Evolutionary conservation across 2,329 filamentous ascomycete species (phyloP), one percentile per base, ranked within the genome.

Genomic region (Cordyceps farinosa): DNA sequence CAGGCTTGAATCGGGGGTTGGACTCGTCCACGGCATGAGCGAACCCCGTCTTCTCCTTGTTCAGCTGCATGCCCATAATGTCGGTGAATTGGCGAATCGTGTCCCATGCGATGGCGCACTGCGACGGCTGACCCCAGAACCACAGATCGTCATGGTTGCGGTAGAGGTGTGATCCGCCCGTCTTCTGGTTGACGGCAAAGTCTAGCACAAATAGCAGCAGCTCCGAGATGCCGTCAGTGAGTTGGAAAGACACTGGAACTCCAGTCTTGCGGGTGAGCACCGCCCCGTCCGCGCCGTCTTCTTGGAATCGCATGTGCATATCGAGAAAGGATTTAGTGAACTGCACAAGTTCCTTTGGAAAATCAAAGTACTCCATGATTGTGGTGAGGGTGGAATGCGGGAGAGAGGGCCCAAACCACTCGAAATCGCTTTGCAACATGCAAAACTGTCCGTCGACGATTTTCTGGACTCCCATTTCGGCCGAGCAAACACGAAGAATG

Each of bases 101-200:
- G 30, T 76, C 67, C 85, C 84, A 88, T 1, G 81, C 84, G 45
- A 76, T 74, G 32, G 76, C 73, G 58, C 81, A 83, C 15, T 75
- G 78, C 6, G 75, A 65, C 38, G 82, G 77, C 11, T 79, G 74
- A 6, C 83, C 82, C 83, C 84, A 88, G 65, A 87, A 82, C 85
- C 85, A 88, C 65, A 88, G 81, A 69, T 88, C 86, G 68, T 89
- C 86, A 66, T 87, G 84, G 47, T 87, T 75, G 8, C 86, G 81
- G 66, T 86, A 86, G 40, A 88, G 74, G 30, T 80, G 77, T 1
- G 76, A 74, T 0, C 84, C 84, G 15, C 77, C 67, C 1, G 84
- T 82, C 13, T 74, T 73, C 65, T 82, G 79, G 65, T 87, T 88
- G 64, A 88, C 80, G 0, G 84, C 79, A 67, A 83, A 87, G 68